Evolutionary conservation across 2,329 filamentous ascomycete genomes (phyloP).

Genomic region (Pseudocercospora macadamiae): DNA sequence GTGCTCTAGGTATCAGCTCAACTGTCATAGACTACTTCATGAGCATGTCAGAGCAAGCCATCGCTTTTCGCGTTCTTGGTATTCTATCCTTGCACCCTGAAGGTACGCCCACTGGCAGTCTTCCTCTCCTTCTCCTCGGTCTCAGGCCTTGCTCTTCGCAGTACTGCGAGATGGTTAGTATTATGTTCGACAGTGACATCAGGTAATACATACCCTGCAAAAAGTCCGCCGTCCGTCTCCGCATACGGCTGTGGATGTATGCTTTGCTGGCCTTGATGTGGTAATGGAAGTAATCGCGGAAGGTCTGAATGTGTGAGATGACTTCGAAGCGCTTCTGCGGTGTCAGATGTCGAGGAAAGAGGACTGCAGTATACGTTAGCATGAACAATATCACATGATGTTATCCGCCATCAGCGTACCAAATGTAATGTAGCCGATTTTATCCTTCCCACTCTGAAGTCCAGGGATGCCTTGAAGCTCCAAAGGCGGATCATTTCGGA

Average conservation of each 20-base stretch:
- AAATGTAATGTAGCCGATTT: conserved; percentile 97
- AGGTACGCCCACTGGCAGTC: conserved; percentile 94
- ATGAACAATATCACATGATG: conserved; percentile 25
- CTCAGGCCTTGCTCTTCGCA: conserved; percentile 91
- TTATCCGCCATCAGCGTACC: conserved; percentile 58
- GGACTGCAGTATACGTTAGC: conserved; percentile 59
- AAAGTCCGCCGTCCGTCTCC: conserved; percentile 95
- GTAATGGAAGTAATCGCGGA: conserved; percentile 99
- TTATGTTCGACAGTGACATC: not conserved
- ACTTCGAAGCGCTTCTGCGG: conserved; percentile 88
- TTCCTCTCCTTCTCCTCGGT: conserved; percentile 97
- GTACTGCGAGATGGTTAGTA: conserved; percentile 59
- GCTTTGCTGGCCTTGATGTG: conserved; percentile 99
- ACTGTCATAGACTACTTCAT: not conserved
- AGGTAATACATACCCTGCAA: conserved; percentile 72
- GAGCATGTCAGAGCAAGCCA: not conserved
- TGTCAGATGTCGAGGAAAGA: conserved; percentile 94
- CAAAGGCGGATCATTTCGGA: conserved; percentile 89
- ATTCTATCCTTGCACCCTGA: conserved; percentile 62
- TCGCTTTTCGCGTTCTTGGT: not conserved
- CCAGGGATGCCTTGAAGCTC: conserved; percentile 87
- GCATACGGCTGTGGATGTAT: conserved; percentile 98
- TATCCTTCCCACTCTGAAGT: conserved; percentile 75
- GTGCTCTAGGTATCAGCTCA: not conserved
- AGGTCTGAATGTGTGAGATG: conserved; percentile 99